Base-by-base conservation (phyloP, 108 stramenopile species). In the Conticribra guillardii region DNA sequence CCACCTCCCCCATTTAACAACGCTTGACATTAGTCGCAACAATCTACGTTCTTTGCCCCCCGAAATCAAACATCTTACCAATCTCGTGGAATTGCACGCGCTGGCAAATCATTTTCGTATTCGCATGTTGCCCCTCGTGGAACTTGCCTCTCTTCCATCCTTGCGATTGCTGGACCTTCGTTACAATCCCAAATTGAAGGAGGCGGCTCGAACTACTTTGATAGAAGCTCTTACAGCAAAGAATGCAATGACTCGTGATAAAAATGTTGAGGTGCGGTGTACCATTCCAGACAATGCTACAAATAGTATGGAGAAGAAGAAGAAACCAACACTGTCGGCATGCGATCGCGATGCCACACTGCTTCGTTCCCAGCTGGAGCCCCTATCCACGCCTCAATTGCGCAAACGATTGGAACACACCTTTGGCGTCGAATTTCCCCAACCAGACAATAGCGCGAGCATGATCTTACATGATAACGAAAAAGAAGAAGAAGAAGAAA, bases 351-450 rank as follows among this genome's bases (percentile, higher is more conserved):
- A 86, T 70, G 82, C 87, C 0, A 78, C 81, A 9, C 24, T 84
- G 32, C 34, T 88, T 9, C 85, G 65, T 52, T 88, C 87, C 15
- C 87, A 88, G 61, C 64, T 88, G 16, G 87, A 86, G 50, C 87
- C 87, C 46, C 54, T 74, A 8, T 71, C 78, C 5, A 88, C 87
- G 28, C 69, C 83, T 19, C 68, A 71, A 53, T 58, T 88, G 16
- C 62, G 81, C 2, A 82, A 82, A 51, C 74, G 87, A 32, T 62
- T 88, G 19, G 74, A 67, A 44, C 57, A 54, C 23, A 62, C 78
- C 9, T 88, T 88, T 67, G 87, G 81, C 24, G 63, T 82, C 18
- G 32, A 26, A 30, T 52, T 72, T n/a, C n/a, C n/a, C n/a, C n/a
- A n/a, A n/a, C n/a, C n/a, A n/a, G n/a, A n/a, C n/a, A n/a, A n/a